Percentiles rank a stretch among this genome's conserved stretches.
Conservation (phyloP, 768 basidiomycete species). For the Neoboletus magnificus region DNA sequence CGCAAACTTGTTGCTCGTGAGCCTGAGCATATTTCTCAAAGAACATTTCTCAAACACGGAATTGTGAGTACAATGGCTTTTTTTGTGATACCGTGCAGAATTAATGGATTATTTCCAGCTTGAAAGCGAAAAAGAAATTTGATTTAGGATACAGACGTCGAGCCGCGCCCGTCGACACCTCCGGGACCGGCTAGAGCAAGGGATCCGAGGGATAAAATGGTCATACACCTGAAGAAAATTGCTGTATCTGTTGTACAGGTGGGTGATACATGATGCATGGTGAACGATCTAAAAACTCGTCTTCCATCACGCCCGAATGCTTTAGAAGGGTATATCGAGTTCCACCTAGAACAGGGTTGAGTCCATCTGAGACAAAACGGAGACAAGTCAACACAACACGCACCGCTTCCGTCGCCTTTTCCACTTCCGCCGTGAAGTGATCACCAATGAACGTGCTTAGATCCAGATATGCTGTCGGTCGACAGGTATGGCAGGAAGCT, state of each 20-base stretch:
- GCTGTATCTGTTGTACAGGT: constrained; percentile 7
- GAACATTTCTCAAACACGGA: neutral
- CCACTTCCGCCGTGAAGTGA: constrained; percentile 29
- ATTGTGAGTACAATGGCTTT: neutral
- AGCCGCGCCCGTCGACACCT: neutral
- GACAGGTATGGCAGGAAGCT: constrained; percentile 27
- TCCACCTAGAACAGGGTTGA: constrained; percentile 25
- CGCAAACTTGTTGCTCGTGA: no score
- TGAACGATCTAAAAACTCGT: neutral
- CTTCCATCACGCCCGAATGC: neutral
- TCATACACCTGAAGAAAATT: neutral
- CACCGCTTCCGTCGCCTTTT: constrained; percentile 29
- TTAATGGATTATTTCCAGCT: neutral
- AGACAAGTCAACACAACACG: constrained; percentile 8
- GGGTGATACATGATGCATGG: constrained; percentile 6
- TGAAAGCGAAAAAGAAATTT: neutral
- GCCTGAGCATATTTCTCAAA: no score
- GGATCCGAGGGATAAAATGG: neutral
- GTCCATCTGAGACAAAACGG: constrained; percentile 3
- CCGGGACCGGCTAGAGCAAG: no score
- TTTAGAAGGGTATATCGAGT: constrained; percentile 30
- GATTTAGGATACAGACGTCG: neutral
- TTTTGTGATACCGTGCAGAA: neutral
- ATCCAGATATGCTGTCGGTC: constrained; percentile 30
- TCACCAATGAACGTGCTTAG: constrained; percentile 32